These are phyloP conservation scores for Excoecaria agallocha DNA, from an alignment of 345 rosid genomes.

Conservation along the genomic window DNA sequence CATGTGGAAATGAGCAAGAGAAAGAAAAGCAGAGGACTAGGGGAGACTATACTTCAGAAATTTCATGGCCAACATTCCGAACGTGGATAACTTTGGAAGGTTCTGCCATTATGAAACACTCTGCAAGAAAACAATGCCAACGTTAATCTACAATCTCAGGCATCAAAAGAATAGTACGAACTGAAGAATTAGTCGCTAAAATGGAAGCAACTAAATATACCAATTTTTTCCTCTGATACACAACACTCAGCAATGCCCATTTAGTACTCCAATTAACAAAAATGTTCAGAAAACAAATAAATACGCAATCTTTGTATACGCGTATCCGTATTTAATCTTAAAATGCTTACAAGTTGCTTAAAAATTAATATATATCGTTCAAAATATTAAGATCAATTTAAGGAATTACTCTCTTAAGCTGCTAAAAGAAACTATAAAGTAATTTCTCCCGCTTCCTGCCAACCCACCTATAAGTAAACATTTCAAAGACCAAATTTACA, in stretches of 20 bases:
- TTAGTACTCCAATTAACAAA: background rate
- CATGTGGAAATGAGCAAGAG: background rate
- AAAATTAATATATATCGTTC: background rate
- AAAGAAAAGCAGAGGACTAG: background rate
- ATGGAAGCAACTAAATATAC: background rate
- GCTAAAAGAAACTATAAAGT: background rate
- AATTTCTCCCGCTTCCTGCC: background rate
- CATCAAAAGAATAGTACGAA: background rate
- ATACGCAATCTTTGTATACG: background rate
- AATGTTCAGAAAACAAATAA: background rate
- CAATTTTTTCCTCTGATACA: background rate
- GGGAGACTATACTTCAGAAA: constrained; percentile 68
- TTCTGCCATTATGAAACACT: constrained; percentile 53
- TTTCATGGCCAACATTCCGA: constrained; percentile 96
- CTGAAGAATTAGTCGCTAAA: background rate
- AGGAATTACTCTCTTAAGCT: background rate
- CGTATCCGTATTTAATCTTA: background rate
- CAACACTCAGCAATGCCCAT: background rate
- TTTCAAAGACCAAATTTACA: background rate
- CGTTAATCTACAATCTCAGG: constrained; percentile 7
- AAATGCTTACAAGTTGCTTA: background rate
- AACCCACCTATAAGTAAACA: background rate
- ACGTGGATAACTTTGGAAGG: constrained; percentile 96
- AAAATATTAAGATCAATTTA: background rate
- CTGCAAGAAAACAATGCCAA: constrained; percentile 11